Evolutionary conservation across 106 monocot genomes (phyloP).

Genomic region (Triglochin maritima): DNA sequence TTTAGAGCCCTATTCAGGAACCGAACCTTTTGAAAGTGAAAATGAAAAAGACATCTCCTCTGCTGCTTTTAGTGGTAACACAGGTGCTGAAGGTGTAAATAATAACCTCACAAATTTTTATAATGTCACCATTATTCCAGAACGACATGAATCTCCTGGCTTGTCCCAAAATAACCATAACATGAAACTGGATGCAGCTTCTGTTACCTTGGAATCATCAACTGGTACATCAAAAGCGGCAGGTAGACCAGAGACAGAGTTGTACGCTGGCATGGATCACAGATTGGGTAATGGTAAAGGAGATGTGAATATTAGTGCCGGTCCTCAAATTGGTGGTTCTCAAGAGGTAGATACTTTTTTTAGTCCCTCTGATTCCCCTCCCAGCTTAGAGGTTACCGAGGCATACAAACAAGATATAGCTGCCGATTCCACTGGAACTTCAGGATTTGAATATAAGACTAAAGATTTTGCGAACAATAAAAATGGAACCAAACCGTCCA

Average conservation of each 20-base stretch:
- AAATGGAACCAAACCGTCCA: neutral
- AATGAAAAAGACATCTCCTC: neutral
- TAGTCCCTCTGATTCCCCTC: neutral
- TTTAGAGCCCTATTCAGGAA: neutral
- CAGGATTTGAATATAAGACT: neutral
- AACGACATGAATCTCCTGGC: neutral
- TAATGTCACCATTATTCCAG: neutral
- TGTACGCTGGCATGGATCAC: neutral
- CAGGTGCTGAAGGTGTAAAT: neutral
- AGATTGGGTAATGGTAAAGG: neutral
- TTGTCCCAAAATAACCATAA: conserved; percentile 1
- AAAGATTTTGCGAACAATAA: neutral
- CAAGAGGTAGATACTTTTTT: conserved; percentile 10
- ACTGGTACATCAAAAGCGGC: neutral
- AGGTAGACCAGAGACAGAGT: neutral
- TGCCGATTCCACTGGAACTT: neutral
- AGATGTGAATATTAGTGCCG: neutral
- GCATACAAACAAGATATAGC: neutral
- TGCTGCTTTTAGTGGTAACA: neutral
- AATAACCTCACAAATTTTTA: neutral
- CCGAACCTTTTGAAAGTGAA: neutral
- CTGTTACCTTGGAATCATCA: neutral
- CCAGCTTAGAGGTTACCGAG: neutral
- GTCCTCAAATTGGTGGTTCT: conserved; percentile 7
- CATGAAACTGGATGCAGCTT: neutral